phyloP scores from a whole-genome alignment of 1,284 basidiomycete species.

The Ganoderma multipileum region DNA sequence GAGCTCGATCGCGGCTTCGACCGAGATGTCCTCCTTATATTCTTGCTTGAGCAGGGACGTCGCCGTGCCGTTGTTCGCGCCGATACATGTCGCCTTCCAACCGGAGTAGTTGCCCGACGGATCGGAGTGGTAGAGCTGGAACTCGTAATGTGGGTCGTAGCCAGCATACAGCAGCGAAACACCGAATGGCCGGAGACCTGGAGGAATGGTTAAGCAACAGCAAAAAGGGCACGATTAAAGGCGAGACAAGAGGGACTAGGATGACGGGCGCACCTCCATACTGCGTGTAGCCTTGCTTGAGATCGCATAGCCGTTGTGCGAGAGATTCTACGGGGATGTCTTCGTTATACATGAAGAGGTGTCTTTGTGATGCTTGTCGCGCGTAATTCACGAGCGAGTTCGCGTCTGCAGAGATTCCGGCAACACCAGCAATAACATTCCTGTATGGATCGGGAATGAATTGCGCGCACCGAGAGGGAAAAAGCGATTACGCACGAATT shows the following conservation, averaged over 20 bases:
- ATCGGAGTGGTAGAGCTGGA: slow-evolving; percentile 99
- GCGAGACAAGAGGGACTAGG: not conserved
- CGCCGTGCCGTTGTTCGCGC: slow-evolving; percentile 95
- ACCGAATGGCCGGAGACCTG: slow-evolving; percentile 96
- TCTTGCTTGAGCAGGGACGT: slow-evolving; percentile 97
- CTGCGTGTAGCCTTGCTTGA: slow-evolving; percentile 99
- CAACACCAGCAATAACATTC: slow-evolving; percentile 95
- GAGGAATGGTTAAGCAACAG: not conserved
- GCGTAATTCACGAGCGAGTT: slow-evolving; percentile 98
- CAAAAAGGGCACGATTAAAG: no score
- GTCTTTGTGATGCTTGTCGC: slow-evolving; percentile 88
- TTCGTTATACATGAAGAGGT: slow-evolving; percentile 92
- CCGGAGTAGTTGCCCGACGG: slow-evolving; percentile 99
- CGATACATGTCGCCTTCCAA: slow-evolving; percentile 99
- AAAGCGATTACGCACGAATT: slow-evolving; percentile 70
- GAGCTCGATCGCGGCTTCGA: slow-evolving; percentile 92
- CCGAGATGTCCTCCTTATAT: slow-evolving; percentile 93
- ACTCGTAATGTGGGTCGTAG: slow-evolving; percentile 94
- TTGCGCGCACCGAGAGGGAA: not conserved
- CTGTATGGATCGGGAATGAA: slow-evolving; percentile 47
- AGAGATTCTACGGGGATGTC: slow-evolving; percentile 98
- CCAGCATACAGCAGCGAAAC: slow-evolving; percentile 97
- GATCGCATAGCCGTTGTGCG: slow-evolving; percentile 92
- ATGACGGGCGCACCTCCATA: slow-evolving; percentile 76
- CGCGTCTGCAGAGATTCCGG: slow-evolving; percentile 96